Evolutionary conservation across 2,329 filamentous ascomycete species (phyloP).

Genomic region (Taxawa tesnikishii): DNA sequence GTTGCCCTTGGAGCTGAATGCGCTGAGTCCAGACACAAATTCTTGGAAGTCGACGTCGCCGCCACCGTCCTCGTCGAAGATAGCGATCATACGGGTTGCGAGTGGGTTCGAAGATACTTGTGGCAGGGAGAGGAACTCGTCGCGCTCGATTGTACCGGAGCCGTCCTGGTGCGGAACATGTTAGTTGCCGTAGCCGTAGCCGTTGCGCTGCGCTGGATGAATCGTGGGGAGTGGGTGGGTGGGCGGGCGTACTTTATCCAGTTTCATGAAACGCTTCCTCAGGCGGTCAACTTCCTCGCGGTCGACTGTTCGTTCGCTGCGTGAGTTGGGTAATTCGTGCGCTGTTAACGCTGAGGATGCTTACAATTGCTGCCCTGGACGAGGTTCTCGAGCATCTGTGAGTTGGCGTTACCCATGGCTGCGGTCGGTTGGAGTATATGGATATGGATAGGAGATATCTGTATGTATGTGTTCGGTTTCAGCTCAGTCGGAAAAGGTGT

Average conservation of each 20-base stretch:
- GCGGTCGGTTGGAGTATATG: conserved; percentile 1
- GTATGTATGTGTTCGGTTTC: no score
- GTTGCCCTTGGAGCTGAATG: conserved; percentile 95
- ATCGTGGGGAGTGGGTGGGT: conserved; percentile 1
- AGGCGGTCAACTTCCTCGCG: conserved; percentile 92
- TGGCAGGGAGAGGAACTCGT: conserved; percentile 92
- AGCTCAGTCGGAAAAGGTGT: conserved; percentile 6
- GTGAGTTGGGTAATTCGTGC: neutral
- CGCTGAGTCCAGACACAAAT: conserved; percentile 88
- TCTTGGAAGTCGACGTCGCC: conserved; percentile 98
- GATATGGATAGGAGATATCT: no score
- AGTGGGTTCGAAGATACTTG: conserved; percentile 97
- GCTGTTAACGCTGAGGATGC: conserved; percentile 14
- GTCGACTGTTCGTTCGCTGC: conserved; percentile 53
- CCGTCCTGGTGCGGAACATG: conserved; percentile 58
- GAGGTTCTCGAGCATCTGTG: conserved; percentile 80
- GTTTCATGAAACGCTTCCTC: conserved; percentile 96
- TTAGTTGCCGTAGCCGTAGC: no score
- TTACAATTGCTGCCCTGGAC: conserved; percentile 93
- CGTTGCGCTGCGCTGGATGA: no score
- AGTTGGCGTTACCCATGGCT: conserved; percentile 42
- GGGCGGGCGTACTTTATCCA: conserved; percentile 68
- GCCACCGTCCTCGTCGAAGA: conserved; percentile 96
- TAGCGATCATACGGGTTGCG: conserved; percentile 97
- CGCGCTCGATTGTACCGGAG: conserved; percentile 94